Conservation (phyloP, 139 green algal species). For the Limnomonas spitsbergensis region DNA sequence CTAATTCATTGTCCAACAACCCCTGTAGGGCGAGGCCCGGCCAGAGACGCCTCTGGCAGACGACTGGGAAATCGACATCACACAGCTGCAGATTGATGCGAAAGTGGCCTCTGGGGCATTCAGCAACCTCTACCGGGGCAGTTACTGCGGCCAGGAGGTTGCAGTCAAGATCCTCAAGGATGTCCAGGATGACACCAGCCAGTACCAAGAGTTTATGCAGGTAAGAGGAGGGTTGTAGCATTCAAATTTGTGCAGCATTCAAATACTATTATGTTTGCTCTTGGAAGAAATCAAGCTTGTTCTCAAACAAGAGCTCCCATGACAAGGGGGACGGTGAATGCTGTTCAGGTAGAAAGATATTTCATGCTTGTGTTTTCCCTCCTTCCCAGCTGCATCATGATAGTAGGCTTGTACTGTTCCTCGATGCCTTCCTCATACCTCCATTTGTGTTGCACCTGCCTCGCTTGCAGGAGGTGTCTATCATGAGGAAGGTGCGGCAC, state of each 20-base stretch:
- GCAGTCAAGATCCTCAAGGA: conserved; percentile 98
- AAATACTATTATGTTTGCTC: background rate
- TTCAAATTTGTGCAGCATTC: background rate
- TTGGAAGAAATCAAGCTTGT: no score
- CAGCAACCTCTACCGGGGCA: conserved; percentile 90
- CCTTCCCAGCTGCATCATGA: no score
- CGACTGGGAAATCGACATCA: conserved; percentile 97
- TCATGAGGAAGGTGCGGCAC: conserved; percentile 85
- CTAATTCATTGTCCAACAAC: no score
- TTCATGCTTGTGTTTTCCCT: no score
- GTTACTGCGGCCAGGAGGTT: conserved; percentile 97
- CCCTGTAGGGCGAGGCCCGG: no score
- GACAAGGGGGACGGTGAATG: no score
- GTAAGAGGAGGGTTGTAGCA: conserved; percentile 20
- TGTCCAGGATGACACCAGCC: conserved; percentile 73
- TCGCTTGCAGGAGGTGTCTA: conserved; percentile 50
- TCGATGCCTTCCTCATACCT: no score
- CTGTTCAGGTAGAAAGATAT: no score
- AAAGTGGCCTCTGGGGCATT: conserved; percentile 89
- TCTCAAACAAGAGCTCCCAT: no score
- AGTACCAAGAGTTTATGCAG: conserved; percentile 92
- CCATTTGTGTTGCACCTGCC: background rate
- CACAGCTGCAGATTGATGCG: conserved; percentile 77
- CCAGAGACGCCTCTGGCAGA: conserved; percentile 43
- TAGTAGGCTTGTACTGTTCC: no score